Evolutionary conservation across 345 rosid genomes (phyloP), one percentile per base, ranked within the genome.

Genomic region (Citrus trifoliata): DNA sequence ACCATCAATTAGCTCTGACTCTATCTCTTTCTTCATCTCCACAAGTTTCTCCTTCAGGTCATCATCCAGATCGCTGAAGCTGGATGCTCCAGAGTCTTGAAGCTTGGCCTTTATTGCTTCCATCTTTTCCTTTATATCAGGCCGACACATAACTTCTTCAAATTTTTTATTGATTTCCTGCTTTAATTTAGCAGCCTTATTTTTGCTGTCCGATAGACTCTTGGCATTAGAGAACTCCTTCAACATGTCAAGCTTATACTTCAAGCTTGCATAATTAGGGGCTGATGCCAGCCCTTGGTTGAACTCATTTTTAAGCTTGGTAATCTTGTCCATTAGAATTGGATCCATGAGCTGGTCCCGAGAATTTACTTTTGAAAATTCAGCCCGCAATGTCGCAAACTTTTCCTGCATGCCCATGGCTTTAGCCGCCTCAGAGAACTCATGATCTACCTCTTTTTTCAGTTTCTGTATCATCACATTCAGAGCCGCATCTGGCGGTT

Each of bases 371-470:
- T 84, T 88, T 2, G 82, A 74, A 80, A 89, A 82, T 79, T 92
- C 93, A 76, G 84, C 84, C 7, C 84, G 91, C 79, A 92, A 37
- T 37, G 76, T 76, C 2, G 73, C 79, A 42, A 83, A 76, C 83
- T 90, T 89, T 79, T 88, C 96, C 71, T 85, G 76, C 75, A 90
- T 80, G 70, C 93, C 97, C 80, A 87, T 9, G 28, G 90, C 88
- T 72, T 82, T 86, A 61, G 84, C 83, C 70, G 99, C 98, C 84
- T 88, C 88, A 55, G 87, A 73, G 76, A 79, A 90, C 85, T 93
- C 99, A n/a, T 86, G 86, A 76, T 92, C 90, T 74, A 95, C 82
- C 90, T 90, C 97, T 66, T 82, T 85, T 84, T 85, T 85, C 80
- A 93, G 87, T 82, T 87, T 93, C 77, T 78, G 87, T 46, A 93